phyloP scores from a whole-genome alignment of 75 land plant species.

The Selaginella moellendorffii region DNA sequence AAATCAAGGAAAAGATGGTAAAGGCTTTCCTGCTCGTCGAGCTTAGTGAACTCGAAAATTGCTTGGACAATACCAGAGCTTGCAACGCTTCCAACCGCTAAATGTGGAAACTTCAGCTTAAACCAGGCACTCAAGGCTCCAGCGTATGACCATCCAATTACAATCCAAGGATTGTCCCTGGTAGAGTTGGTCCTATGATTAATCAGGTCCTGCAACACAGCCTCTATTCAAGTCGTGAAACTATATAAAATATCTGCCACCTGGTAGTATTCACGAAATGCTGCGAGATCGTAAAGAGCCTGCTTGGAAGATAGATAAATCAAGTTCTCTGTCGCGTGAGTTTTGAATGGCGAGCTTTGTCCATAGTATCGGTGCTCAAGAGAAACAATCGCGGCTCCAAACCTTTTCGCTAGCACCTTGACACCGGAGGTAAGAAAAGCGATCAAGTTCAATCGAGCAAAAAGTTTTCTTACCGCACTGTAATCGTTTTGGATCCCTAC shows the following conservation, averaged over 20 bases:
- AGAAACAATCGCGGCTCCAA: constrained; percentile 87
- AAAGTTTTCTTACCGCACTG: constrained; percentile 16
- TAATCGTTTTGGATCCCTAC: constrained; percentile 16
- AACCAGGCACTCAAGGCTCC: constrained; percentile 99
- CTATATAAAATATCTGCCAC: constrained; percentile 18
- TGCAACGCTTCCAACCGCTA: constrained; percentile 81
- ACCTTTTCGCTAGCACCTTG: constrained; percentile 92
- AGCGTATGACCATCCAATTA: constrained; percentile 85
- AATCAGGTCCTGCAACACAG: constrained; percentile 47
- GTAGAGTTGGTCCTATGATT: constrained; percentile 33
- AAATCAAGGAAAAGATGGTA: neutral
- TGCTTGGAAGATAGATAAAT: constrained; percentile 88
- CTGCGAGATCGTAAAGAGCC: constrained; percentile 88
- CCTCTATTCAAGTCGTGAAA: neutral
- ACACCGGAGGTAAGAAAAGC: no score
- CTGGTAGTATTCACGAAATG: constrained; percentile 79
- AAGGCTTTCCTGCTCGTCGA: constrained; percentile 58
- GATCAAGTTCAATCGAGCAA: no score
- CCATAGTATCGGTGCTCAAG: constrained; percentile 99
- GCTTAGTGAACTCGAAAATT: constrained; percentile 66
- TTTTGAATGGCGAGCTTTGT: constrained; percentile 68
- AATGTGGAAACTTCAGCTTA: constrained; percentile 84
- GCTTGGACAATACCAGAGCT: constrained; percentile 94
- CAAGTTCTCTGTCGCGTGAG: constrained; percentile 53
- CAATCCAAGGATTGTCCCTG: constrained; percentile 66